These are phyloP conservation scores for Solanum arcanum DNA, from an alignment of 257 asterid species.

Conservation along the genomic window DNA sequence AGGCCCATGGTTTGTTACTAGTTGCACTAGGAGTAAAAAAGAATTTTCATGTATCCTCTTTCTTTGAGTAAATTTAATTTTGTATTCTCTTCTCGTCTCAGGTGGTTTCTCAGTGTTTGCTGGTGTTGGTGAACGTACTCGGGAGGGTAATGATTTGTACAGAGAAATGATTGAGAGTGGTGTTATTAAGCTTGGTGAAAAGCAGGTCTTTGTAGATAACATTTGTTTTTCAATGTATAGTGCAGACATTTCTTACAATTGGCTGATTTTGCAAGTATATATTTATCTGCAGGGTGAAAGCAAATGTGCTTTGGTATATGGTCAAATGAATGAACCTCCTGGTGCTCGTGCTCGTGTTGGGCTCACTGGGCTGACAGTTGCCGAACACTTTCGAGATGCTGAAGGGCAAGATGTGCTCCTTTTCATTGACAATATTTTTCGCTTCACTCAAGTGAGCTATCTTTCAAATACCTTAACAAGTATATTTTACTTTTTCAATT, in stretches of 20 bases:
- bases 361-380: constrained; percentile 10
- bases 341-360: constrained; percentile 16
- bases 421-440: constrained; percentile 14
- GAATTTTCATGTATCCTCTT: not conserved
- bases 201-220: constrained; percentile 19
- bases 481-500: not conserved
- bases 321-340: constrained; percentile 20
- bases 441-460: constrained; percentile 10
- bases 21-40: not conserved
- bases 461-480: not conserved
- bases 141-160: constrained; percentile 51
- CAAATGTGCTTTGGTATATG: constrained; percentile 16
- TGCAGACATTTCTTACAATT: not conserved
- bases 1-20: constrained; percentile 70
- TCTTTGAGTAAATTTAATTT: not conserved
- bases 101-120: constrained; percentile 99
- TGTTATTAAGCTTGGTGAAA: constrained; percentile 67
- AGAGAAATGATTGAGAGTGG: constrained; percentile 14
- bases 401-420: constrained; percentile 18
- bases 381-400: constrained; percentile 20
- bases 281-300: not conserved
- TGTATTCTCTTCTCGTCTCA: not conserved
- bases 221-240: not conserved
- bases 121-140: constrained; percentile 98
- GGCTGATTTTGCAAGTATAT: not conserved